Evolutionary conservation across 768 basidiomycete species (phyloP).

Genomic region (Lactarius indigo): DNA sequence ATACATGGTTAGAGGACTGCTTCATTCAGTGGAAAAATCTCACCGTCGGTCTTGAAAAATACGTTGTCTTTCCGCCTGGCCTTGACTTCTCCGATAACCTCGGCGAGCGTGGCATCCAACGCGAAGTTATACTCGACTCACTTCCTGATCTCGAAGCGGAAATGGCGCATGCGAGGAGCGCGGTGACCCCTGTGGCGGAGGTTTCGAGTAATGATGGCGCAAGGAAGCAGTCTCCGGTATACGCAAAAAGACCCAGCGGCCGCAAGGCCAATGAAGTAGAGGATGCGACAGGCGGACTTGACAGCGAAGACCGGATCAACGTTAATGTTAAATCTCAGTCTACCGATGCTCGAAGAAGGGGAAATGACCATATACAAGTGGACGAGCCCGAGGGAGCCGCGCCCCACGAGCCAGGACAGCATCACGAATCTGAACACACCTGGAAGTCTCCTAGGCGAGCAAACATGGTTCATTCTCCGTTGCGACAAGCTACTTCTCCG

Average conservation of each 20-base stretch:
- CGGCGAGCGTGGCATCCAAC: conserved; percentile 31
- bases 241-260: conserved; percentile 26
- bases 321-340: conserved; percentile 15
- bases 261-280: conserved; percentile 31
- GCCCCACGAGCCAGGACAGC: neutral
- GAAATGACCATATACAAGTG: neutral
- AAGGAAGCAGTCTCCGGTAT: conserved; percentile 13
- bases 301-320: conserved; percentile 26
- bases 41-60: conserved; percentile 61
- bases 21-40: conserved; percentile 74
- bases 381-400: neutral
- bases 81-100: conserved; percentile 56
- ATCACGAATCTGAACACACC: neutral
- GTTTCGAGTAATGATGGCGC: neutral
- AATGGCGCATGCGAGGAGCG: conserved; percentile 1
- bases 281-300: conserved; percentile 24
- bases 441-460: conserved; percentile 1
- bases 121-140: conserved; percentile 22
- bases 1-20: conserved; percentile 90
- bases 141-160: conserved; percentile 16
- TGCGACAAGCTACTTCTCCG: neutral
- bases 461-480: neutral
- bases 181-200: neutral
- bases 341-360: neutral
- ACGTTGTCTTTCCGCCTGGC: conserved; percentile 64